These are phyloP conservation scores for Mrakia blollopis DNA, from an alignment of 768 basidiomycete genomes.

Conservation along the genomic window DNA sequence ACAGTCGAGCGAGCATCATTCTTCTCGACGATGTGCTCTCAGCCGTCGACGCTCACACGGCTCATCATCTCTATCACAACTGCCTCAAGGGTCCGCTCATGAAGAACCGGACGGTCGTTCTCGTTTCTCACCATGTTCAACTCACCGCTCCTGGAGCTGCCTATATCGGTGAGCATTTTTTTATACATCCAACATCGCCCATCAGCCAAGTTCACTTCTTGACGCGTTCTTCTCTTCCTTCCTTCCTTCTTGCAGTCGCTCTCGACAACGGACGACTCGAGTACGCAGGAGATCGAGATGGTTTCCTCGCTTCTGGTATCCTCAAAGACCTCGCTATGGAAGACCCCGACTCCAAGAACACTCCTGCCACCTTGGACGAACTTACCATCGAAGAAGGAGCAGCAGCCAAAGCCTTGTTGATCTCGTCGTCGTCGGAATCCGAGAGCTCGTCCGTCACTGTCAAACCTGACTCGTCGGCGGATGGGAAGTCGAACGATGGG, in stretches of 20 bases:
- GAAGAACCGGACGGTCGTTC: conserved; percentile 69
- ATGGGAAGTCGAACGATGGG: conserved; percentile 3
- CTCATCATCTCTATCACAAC: conserved; percentile 71
- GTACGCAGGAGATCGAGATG: conserved; percentile 63
- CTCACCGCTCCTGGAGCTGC: conserved; percentile 72
- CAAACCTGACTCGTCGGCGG: conserved; percentile 13
- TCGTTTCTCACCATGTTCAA: conserved; percentile 93
- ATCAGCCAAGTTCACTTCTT: neutral
- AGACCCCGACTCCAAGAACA: conserved; percentile 34
- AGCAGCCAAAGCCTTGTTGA: neutral
- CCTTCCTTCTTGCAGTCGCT: conserved; percentile 66
- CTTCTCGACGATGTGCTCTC: conserved; percentile 78
- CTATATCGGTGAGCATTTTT: conserved; percentile 58
- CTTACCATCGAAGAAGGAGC: conserved; percentile 25
- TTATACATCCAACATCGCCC: neutral
- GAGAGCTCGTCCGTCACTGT: conserved; percentile 14
- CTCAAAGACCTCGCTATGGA: conserved; percentile 65
- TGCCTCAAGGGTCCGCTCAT: conserved; percentile 76
- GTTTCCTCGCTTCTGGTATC: conserved; percentile 63
- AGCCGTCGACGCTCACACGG: conserved; percentile 76
- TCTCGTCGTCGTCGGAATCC: neutral
- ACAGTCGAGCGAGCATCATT: conserved; percentile 65
- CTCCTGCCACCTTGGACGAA: conserved; percentile 42
- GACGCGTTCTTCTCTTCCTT: neutral
- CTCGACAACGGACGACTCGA: conserved; percentile 58